Conservation (phyloP, 2,329 filamentous ascomycete species). For the Domatiomyces catenatus region DNA sequence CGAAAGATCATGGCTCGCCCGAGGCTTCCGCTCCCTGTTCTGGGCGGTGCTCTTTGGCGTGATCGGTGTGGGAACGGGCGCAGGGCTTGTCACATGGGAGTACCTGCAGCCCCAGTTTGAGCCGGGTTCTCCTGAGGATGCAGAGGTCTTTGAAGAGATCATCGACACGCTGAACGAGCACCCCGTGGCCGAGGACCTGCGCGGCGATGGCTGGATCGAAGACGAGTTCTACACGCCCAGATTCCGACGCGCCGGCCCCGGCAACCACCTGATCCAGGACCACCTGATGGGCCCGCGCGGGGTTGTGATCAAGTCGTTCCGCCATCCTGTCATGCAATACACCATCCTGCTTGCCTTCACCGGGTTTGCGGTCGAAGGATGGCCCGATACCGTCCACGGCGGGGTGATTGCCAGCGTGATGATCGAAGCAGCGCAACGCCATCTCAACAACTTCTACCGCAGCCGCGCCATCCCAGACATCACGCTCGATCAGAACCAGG, state of each 20-base stretch:
- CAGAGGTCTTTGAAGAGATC: slow-evolving; percentile 19
- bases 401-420: slow-evolving; percentile 53
- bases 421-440: slow-evolving; percentile 47
- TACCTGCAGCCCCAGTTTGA: slow-evolving; percentile 16
- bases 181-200: slow-evolving; percentile 25
- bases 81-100: slow-evolving; percentile 16
- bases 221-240: slow-evolving; percentile 20
- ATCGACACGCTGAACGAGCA: slow-evolving; percentile 21
- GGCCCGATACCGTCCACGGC: slow-evolving; percentile 54
- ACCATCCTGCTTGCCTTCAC: slow-evolving; percentile 49
- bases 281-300: slow-evolving; percentile 27
- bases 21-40: slow-evolving; percentile 7
- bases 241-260: not conserved
- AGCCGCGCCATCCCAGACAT: slow-evolving; percentile 4
- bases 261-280: slow-evolving; percentile 24
- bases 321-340: slow-evolving; percentile 44
- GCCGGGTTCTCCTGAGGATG: slow-evolving; percentile 24
- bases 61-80: slow-evolving; percentile 10
- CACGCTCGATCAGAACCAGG: slow-evolving; percentile 22
- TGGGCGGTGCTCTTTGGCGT: slow-evolving; percentile 9
- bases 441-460: slow-evolving; percentile 10
- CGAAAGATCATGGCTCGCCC: slow-evolving; percentile 1
- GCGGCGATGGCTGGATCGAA: slow-evolving; percentile 24
- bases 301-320: slow-evolving; percentile 39
- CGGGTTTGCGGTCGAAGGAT: slow-evolving; percentile 49